A percentile compares a stretch with the other conserved stretches of the same genome.
Conservation (phyloP, 768 basidiomycete species). For the Filobasidium floriforme region DNA sequence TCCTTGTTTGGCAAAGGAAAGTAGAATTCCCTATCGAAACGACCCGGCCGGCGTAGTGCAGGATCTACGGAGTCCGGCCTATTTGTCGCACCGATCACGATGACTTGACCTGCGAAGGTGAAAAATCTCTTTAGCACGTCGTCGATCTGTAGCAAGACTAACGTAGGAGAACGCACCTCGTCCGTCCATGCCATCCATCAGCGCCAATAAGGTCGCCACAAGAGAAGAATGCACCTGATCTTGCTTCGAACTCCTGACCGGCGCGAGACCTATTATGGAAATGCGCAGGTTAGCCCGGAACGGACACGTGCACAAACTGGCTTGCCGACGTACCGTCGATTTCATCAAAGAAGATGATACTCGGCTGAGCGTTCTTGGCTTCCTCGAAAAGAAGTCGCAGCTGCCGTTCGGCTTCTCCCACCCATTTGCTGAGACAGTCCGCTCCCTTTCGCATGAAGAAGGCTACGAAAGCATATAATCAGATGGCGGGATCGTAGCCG, state of each 20-base stretch:
- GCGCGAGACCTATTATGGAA: constrained; percentile 57
- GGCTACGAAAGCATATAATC: constrained; percentile 50
- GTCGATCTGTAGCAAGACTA: not conserved
- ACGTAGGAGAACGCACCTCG: constrained; percentile 50
- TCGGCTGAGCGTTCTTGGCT: constrained; percentile 81
- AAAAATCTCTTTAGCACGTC: not conserved
- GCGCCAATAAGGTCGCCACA: constrained; percentile 85
- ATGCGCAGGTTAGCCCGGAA: not conserved
- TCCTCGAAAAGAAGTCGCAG: constrained; percentile 91
- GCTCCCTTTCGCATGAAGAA: constrained; percentile 99
- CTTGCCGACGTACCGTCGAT: constrained; percentile 62
- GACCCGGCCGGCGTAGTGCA: constrained; percentile 81
- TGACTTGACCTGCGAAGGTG: constrained; percentile 60
- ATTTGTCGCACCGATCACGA: constrained; percentile 97
- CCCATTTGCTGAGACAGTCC: constrained; percentile 97
- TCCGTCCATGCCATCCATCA: constrained; percentile 99
- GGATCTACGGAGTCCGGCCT: constrained; percentile 97
- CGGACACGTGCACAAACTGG: not conserved
- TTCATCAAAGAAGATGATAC: constrained; percentile 99
- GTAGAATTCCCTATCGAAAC: constrained; percentile 97
- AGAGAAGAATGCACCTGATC: constrained; percentile 98
- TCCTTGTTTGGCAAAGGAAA: constrained; percentile 80
- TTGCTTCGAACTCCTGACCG: constrained; percentile 95
- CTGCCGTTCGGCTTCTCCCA: constrained; percentile 96
- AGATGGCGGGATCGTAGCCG: not conserved